Base-by-base conservation (phyloP, 768 basidiomycete species). In the Leccinum ochraceum region DNA sequence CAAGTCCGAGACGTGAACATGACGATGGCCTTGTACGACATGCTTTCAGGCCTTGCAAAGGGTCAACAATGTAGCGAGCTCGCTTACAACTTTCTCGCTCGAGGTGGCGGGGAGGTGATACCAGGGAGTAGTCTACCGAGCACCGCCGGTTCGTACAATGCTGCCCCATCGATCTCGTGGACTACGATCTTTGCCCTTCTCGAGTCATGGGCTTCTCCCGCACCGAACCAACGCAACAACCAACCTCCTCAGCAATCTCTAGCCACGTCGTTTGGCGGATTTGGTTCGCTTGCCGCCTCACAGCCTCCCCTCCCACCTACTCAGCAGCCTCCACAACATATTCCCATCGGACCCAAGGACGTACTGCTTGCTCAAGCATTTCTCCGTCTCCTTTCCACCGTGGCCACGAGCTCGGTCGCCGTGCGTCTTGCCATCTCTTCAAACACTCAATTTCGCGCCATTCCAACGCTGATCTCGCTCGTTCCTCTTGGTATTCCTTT, bases 1-100 rank as follows among this genome's bases (percentile, higher is more conserved):
- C 86, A 92, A 58, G 79, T 83, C 6, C 83, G 88, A 60, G 90
- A 93, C 62, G 69, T 83, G 6, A 83, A 83, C 1, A 87, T 93
- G 85, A 80, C 88, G 44, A 87, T 86, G 65, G 90, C 92, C 0
- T 74, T 94, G 55, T 94, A 93, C 70, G 91, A 95, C 66, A 95
- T 95, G 95, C 77, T 97, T 32, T 80, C 84, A 9, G 92, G 95
- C 22, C 79, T 95, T 28, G 83, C 93, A 3, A 88, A 89, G 55
- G 94, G 94, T 0, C 87, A 89, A 60, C 87, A 89, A 65, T 92
- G 91, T 67, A 92, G 92, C 65, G 90, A 93, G 67, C 79, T 92
- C 11, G 89, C 92, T 0, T 93, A 93, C 77, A 94, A 95, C 72
- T 95, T 95, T 73, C 82, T 97, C 71, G 88, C 87, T 16, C 79